phyloP scores from a whole-genome alignment of 768 basidiomycete genomes.

The Phylloporus arenicola region DNA sequence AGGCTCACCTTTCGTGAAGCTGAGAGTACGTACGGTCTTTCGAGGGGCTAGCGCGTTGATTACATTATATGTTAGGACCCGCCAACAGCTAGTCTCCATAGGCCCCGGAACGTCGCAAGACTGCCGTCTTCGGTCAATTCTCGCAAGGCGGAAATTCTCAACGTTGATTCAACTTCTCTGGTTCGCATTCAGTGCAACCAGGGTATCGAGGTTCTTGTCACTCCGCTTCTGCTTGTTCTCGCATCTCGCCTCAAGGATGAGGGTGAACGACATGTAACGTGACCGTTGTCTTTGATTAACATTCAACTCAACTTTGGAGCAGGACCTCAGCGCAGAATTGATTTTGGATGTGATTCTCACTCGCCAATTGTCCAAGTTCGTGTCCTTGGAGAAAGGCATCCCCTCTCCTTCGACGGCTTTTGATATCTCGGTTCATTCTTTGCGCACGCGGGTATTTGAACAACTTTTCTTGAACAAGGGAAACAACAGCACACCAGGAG shows the following conservation, averaged over 20 bases:
- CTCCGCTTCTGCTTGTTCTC: slow-evolving; percentile 49
- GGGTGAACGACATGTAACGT: slow-evolving; percentile 40
- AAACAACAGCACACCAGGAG: not conserved
- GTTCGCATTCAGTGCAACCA: slow-evolving; percentile 37
- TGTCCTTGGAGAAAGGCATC: slow-evolving; percentile 17
- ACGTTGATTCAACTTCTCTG: slow-evolving; percentile 7
- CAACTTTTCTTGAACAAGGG: slow-evolving; percentile 30
- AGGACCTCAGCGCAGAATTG: slow-evolving; percentile 37
- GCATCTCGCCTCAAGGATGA: slow-evolving; percentile 45
- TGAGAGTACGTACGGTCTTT: slow-evolving; percentile 33
- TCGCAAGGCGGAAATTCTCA: slow-evolving; percentile 1
- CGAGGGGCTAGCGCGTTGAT: not conserved
- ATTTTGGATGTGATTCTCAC: slow-evolving; percentile 40
- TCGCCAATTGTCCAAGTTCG: slow-evolving; percentile 32
- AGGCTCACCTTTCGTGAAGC: slow-evolving; percentile 41
- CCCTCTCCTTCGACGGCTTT: slow-evolving; percentile 27
- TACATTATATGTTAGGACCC: slow-evolving; percentile 9
- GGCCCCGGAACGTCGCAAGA: not conserved
- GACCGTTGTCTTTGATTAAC: not conserved
- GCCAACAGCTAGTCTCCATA: slow-evolving; percentile 5
- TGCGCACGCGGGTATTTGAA: slow-evolving; percentile 43
- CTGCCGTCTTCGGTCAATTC: slow-evolving; percentile 2
- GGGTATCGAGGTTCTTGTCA: slow-evolving; percentile 41
- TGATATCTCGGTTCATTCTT: slow-evolving; percentile 38
- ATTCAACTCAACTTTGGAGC: slow-evolving; percentile 6